Conservation (phyloP, 805 yeast genomes). For the Tetrapisispora taiwanensis region DNA sequence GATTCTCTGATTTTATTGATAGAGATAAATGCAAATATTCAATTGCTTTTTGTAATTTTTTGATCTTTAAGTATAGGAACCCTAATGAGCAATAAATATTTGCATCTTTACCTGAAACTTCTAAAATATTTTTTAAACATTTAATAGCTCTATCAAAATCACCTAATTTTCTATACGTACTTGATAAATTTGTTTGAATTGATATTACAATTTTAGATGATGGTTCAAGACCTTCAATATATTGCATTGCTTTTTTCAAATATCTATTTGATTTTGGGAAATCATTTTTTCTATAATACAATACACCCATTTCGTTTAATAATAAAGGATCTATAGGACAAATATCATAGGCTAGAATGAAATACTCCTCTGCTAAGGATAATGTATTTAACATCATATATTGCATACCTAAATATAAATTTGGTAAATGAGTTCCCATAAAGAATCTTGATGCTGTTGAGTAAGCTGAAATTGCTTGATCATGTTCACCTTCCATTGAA, state of each 20-base stretch:
- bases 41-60: conserved; percentile 56
- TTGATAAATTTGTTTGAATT: conserved; percentile 79
- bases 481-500: conserved; percentile 98
- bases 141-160: conserved; percentile 55
- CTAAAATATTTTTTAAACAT: conserved; percentile 68
- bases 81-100: conserved; percentile 80
- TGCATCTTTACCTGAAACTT: conserved; percentile 58
- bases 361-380: conserved; percentile 76
- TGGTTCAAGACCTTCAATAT: conserved; percentile 57
- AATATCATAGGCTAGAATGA: conserved; percentile 60
- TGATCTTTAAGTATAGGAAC: conserved; percentile 62
- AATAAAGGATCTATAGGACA: conserved; percentile 82
- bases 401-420: conserved; percentile 90
- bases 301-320: conserved; percentile 86
- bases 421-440: conserved; percentile 84
- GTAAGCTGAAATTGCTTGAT: conserved; percentile 94
- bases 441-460: conserved; percentile 90
- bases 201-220: conserved; percentile 80
- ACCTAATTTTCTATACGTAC: conserved; percentile 65
- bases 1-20: conserved; percentile 68
- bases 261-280: conserved; percentile 57
- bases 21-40: conserved; percentile 72
- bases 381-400: conserved; percentile 80
- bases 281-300: conserved; percentile 69
- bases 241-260: conserved; percentile 59